A percentile compares a stretch with the other conserved stretches of the same genome.
phyloP scores from a whole-genome alignment of 768 basidiomycete genomes.

The Boletellus sp. region DNA sequence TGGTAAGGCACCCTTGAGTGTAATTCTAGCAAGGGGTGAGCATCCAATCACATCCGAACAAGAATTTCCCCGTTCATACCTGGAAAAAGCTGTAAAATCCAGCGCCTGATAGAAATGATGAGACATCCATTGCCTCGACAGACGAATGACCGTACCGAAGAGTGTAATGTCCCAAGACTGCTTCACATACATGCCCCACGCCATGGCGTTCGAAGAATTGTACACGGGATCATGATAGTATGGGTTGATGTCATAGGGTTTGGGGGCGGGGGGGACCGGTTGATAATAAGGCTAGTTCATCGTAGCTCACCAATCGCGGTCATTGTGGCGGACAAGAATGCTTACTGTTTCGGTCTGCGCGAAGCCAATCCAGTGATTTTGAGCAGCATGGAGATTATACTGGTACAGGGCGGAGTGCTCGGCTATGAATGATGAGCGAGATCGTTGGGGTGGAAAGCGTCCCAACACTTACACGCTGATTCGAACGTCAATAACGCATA shows the following conservation, averaged over 20 bases:
- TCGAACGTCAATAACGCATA: constrained; percentile 8
- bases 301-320: not conserved
- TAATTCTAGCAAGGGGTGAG: constrained; percentile 34
- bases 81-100: constrained; percentile 54
- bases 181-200: constrained; percentile 44
- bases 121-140: not conserved
- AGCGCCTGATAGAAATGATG: constrained; percentile 30
- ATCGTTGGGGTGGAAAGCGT: not conserved
- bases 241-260: constrained; percentile 37
- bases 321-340: not conserved
- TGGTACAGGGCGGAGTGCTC: constrained; percentile 50
- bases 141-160: constrained; percentile 33
- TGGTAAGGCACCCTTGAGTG: constrained; percentile 35
- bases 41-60: not conserved
- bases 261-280: constrained; percentile 40
- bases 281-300: constrained; percentile 46
- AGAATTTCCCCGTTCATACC: constrained; percentile 19
- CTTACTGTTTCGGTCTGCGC: constrained; percentile 51
- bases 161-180: constrained; percentile 41
- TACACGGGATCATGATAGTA: constrained; percentile 39
- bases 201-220: constrained; percentile 28
- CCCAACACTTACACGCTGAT: constrained; percentile 24
- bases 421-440: constrained; percentile 21
- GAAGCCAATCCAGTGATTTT: constrained; percentile 48
- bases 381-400: constrained; percentile 43